A percentile compares a stretch with the other conserved stretches of the same genome.
Conservation (phyloP, 2,329 filamentous ascomycete species). For the Fusarium sp. region DNA sequence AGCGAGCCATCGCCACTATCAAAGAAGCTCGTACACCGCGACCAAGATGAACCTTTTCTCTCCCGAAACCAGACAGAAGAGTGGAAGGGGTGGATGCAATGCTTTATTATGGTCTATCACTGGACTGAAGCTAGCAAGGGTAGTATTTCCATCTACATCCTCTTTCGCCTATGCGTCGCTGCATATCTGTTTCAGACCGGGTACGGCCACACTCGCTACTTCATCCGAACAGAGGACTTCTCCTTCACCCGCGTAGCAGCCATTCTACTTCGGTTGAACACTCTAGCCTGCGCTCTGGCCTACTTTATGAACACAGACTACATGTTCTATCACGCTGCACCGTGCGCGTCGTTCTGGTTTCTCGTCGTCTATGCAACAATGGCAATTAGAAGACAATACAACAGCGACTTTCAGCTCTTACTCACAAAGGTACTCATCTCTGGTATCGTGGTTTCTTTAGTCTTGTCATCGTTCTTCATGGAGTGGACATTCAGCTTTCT, state of each 20-base stretch:
- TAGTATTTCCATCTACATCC: slow-evolving; percentile 59
- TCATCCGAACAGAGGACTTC: slow-evolving; percentile 66
- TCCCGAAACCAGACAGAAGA: slow-evolving; percentile 64
- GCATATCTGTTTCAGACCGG: slow-evolving; percentile 71
- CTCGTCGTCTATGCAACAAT: slow-evolving; percentile 65
- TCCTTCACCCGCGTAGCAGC: slow-evolving; percentile 61
- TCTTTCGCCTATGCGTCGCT: slow-evolving; percentile 64
- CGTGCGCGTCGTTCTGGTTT: slow-evolving; percentile 71
- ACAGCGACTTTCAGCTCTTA: slow-evolving; percentile 56
- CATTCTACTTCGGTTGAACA: slow-evolving; percentile 67
- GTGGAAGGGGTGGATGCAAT: slow-evolving; percentile 75
- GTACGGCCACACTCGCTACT: slow-evolving; percentile 69
- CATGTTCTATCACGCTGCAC: slow-evolving; percentile 65
- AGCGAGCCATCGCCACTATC: no score
- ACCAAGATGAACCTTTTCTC: neutral
- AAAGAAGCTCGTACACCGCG: neutral
- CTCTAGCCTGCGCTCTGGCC: slow-evolving; percentile 62
- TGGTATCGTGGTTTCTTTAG: slow-evolving; percentile 53
- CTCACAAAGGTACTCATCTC: slow-evolving; percentile 58
- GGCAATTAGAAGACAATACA: slow-evolving; percentile 53
- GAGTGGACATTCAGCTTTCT: slow-evolving; percentile 46
- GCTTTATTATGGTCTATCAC: slow-evolving; percentile 63
- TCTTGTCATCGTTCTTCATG: slow-evolving; percentile 1
- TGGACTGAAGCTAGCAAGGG: slow-evolving; percentile 62
- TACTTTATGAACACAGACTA: slow-evolving; percentile 67